Evolutionary conservation across 1,139 yeast genomes (phyloP).

Genomic region (Diutina neorugosa): DNA sequence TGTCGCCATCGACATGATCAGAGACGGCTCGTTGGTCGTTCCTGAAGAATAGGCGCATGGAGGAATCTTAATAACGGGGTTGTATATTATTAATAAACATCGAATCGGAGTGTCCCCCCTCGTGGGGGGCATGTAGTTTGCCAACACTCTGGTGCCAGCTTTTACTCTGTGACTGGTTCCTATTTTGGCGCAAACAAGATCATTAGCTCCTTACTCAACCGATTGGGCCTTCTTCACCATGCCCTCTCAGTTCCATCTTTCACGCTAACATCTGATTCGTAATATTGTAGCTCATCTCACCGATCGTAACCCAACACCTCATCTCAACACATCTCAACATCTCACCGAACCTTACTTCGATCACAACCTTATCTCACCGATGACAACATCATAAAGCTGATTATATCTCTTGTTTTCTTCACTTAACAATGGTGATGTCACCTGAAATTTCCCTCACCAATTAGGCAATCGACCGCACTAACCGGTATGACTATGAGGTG

Average conservation of each 20-base stretch:
- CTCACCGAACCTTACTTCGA: no score
- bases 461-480: no score
- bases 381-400: no score
- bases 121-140: slow-evolving; percentile 36
- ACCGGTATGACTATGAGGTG: no score
- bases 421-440: no score
- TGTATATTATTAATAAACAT: slow-evolving; percentile 3
- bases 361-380: no score
- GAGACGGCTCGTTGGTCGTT: slow-evolving; percentile 96
- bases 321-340: no score
- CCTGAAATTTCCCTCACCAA: no score
- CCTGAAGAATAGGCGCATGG: slow-evolving; percentile 57
- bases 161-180: slow-evolving; percentile 61
- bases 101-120: neutral
- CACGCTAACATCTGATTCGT: slow-evolving; percentile 1
- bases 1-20: slow-evolving; percentile 94
- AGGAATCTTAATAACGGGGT: neutral
- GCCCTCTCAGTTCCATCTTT: neutral
- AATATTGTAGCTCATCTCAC: neutral
- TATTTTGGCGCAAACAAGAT: slow-evolving; percentile 96
- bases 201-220: slow-evolving; percentile 10
- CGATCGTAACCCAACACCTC: neutral
- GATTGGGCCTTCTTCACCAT: neutral
- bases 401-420: no score
- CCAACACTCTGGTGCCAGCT: slow-evolving; percentile 93